These are phyloP conservation scores for Exophiala aquamarina DNA, from an alignment of 2,329 filamentous ascomycete genomes.

Conservation along the genomic window DNA sequence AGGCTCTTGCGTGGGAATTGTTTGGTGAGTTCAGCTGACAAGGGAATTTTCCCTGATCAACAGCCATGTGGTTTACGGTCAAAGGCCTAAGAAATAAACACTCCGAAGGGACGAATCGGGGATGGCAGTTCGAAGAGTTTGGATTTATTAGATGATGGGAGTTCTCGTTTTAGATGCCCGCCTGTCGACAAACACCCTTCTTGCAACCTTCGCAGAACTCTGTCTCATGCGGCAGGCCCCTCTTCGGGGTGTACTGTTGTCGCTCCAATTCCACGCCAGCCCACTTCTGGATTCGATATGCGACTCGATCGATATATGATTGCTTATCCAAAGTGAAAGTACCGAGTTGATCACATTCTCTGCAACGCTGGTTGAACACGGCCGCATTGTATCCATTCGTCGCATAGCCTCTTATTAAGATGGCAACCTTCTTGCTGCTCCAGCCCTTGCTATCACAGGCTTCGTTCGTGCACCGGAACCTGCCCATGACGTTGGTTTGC, in stretches of 20 bases:
- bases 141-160: no score
- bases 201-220: slow-evolving; percentile 23
- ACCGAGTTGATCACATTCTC: slow-evolving; percentile 36
- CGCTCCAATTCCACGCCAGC: slow-evolving; percentile 15
- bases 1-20: no score
- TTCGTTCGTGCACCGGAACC: slow-evolving; percentile 39
- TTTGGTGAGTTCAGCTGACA: no score
- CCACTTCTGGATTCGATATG: slow-evolving; percentile 46
- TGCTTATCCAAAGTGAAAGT: slow-evolving; percentile 34
- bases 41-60: no score
- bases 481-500: slow-evolving; percentile 45
- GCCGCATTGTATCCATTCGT: slow-evolving; percentile 42
- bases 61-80: no score
- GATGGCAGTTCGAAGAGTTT: no score
- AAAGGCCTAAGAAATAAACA: no score
- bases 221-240: slow-evolving; percentile 12
- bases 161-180: no score
- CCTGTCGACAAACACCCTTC: slow-evolving; percentile 20
- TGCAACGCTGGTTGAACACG: slow-evolving; percentile 46
- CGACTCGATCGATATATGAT: slow-evolving; percentile 44
- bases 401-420: slow-evolving; percentile 44
- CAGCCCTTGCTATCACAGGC: slow-evolving; percentile 35
- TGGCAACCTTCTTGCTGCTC: slow-evolving; percentile 43
- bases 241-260: slow-evolving; percentile 5
- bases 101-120: no score